Conservation (phyloP, 2,329 filamentous ascomycete species). For the Clarireedia hainanense region DNA sequence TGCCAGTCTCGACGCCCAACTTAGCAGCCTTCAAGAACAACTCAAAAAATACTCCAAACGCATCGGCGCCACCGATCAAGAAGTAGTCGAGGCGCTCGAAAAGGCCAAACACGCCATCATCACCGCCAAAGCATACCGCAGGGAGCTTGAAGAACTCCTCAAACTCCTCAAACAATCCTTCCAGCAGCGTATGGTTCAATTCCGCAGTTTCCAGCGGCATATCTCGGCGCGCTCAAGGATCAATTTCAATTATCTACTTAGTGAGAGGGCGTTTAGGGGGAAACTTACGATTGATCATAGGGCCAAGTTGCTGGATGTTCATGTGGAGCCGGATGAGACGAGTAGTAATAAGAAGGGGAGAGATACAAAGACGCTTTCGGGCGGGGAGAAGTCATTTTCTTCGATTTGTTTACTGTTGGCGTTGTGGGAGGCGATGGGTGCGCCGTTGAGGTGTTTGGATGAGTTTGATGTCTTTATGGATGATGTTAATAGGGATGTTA, state of each 20-base stretch:
- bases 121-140: slow-evolving; percentile 36
- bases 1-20: slow-evolving; percentile 46
- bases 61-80: slow-evolving; percentile 55
- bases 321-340: slow-evolving; percentile 65
- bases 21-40: slow-evolving; percentile 47
- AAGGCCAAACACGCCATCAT: slow-evolving; percentile 34
- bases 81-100: slow-evolving; percentile 46
- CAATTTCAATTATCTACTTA: slow-evolving; percentile 82
- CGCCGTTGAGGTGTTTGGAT: slow-evolving; percentile 86
- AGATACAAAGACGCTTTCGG: slow-evolving; percentile 85
- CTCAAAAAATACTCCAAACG: slow-evolving; percentile 48
- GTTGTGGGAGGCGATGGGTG: slow-evolving; percentile 98
- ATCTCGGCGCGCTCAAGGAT: slow-evolving; percentile 82
- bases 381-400: slow-evolving; percentile 95
- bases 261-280: slow-evolving; percentile 83
- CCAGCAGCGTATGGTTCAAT: slow-evolving; percentile 61
- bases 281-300: slow-evolving; percentile 71
- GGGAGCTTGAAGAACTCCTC: slow-evolving; percentile 37
- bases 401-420: slow-evolving; percentile 89
- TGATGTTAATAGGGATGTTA: slow-evolving; percentile 86
- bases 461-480: slow-evolving; percentile 99
- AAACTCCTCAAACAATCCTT: slow-evolving; percentile 51
- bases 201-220: slow-evolving; percentile 71
- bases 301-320: slow-evolving; percentile 65
- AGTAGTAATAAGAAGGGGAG: slow-evolving; percentile 62